Conservation (phyloP, 352 stramenopile genomes). For the Globisporangium emineosum region DNA sequence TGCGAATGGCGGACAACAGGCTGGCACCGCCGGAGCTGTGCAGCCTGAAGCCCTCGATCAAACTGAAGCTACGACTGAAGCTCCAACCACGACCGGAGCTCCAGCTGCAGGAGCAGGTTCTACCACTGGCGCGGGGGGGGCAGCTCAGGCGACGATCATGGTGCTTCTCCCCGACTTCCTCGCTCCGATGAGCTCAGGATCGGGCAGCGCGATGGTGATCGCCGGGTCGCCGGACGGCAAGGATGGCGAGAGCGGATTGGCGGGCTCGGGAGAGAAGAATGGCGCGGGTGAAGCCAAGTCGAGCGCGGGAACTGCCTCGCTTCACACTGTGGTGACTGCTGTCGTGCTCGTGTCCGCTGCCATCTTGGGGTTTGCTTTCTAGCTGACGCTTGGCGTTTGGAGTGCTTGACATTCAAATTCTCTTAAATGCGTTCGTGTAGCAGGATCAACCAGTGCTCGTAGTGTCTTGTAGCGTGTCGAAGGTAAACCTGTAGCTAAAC, state of each 20-base stretch:
- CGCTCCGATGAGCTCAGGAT: conserved; percentile 33
- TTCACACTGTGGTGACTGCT: neutral
- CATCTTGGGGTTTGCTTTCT: neutral
- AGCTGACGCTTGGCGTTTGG: neutral
- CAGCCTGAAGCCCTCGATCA: conserved; percentile 4
- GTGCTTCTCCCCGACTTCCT: conserved; percentile 50
- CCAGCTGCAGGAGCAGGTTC: neutral
- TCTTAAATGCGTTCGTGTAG: neutral
- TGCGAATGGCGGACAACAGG: neutral
- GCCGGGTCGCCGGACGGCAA: conserved; percentile 24
- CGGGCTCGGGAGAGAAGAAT: conserved; percentile 15
- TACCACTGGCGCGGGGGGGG: neutral
- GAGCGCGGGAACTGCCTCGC: neutral
- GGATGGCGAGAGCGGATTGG: conserved; percentile 20
- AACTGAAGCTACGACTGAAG: conserved; percentile 18
- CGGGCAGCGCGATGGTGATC: conserved; percentile 39
- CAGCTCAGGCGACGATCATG: conserved; percentile 50
- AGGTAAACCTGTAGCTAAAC: neutral
- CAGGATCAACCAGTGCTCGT: neutral
- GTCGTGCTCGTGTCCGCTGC: neutral
- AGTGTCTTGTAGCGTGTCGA: neutral
- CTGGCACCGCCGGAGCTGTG: neutral
- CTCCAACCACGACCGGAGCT: conserved; percentile 1
- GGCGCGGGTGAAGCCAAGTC: conserved; percentile 12
- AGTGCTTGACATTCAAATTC: neutral